A percentile compares a stretch with the other conserved stretches of the same genome.
Evolutionary conservation across 2,329 filamentous ascomycete genomes (phyloP).

Genomic region (Cercospora janseana): DNA sequence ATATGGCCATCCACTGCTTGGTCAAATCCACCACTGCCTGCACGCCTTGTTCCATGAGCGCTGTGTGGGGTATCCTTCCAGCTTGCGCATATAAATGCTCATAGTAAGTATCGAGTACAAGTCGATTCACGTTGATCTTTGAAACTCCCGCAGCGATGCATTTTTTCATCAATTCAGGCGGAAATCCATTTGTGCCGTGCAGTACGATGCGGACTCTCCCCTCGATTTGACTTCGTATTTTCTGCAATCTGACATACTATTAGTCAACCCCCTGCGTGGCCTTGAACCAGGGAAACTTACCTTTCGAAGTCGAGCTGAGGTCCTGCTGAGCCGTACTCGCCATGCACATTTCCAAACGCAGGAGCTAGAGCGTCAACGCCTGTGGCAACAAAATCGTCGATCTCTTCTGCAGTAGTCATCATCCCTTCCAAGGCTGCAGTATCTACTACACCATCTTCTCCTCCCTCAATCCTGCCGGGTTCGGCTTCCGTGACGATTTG

Average conservation of each 20-base stretch:
- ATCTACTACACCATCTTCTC: slow-evolving; percentile 36
- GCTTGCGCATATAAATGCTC: slow-evolving; percentile 32
- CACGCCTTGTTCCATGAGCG: slow-evolving; percentile 29
- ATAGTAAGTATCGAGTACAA: slow-evolving; percentile 45
- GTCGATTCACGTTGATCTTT: slow-evolving; percentile 59
- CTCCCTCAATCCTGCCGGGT: slow-evolving; percentile 37
- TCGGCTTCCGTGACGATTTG: slow-evolving; percentile 38
- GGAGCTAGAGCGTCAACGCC: slow-evolving; percentile 37
- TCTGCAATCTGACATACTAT: slow-evolving; percentile 41
- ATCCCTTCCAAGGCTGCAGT: slow-evolving; percentile 34
- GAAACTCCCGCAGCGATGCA: slow-evolving; percentile 55
- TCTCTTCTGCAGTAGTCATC: slow-evolving; percentile 34
- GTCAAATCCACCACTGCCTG: slow-evolving; percentile 25
- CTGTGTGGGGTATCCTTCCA: slow-evolving; percentile 23
- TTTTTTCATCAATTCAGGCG: slow-evolving; percentile 49
- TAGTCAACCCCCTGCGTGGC: no score
- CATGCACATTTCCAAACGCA: slow-evolving; percentile 37
- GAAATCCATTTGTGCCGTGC: slow-evolving; percentile 59
- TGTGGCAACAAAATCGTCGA: slow-evolving; percentile 33
- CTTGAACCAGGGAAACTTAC: no score
- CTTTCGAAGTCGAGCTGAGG: slow-evolving; percentile 39
- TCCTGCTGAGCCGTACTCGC: slow-evolving; percentile 35
- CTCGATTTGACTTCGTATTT: slow-evolving; percentile 36
- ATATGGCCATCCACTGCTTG: slow-evolving; percentile 26
- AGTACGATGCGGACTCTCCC: slow-evolving; percentile 51